A percentile compares a stretch with the other conserved stretches of the same genome.
These are phyloP conservation scores for Aspergillus thermomutatus DNA, from an alignment of 2,329 filamentous ascomycete genomes.

Conservation along the genomic window DNA sequence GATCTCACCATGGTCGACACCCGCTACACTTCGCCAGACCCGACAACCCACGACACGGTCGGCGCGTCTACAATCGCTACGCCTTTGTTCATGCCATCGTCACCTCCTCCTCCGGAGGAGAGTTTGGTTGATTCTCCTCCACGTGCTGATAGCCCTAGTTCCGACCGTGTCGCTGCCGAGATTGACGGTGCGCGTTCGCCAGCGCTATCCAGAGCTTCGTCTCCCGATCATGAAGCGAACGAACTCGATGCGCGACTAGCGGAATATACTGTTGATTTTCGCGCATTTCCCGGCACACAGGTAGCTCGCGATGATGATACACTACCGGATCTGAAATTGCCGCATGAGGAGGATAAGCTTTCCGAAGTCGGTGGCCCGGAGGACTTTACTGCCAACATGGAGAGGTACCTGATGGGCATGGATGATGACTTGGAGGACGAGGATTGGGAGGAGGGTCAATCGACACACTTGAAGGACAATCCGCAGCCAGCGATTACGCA, in stretches of 20 bases:
- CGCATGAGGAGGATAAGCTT: constrained; percentile 27
- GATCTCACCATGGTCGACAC: constrained; percentile 35
- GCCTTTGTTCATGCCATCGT: constrained; percentile 36
- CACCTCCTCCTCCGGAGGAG: constrained; percentile 26
- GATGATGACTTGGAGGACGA: constrained; percentile 17
- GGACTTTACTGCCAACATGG: constrained; percentile 43
- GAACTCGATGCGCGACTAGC: constrained; percentile 39
- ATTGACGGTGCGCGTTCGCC: constrained; percentile 9
- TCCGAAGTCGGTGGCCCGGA: constrained; percentile 41
- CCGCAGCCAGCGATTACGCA: not conserved
- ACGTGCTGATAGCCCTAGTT: not conserved
- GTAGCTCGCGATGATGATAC: constrained; percentile 21
- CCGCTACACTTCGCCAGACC: constrained; percentile 36
- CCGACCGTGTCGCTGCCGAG: constrained; percentile 10
- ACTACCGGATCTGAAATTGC: constrained; percentile 22
- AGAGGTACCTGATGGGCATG: constrained; percentile 36
- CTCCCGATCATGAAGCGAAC: constrained; percentile 24
- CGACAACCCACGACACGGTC: constrained; percentile 41
- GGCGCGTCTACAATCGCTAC: constrained; percentile 38
- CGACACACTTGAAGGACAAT: not conserved
- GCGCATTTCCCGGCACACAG: constrained; percentile 31
- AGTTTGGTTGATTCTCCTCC: not conserved
- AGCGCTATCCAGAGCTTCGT: constrained; percentile 16
- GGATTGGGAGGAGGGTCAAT: constrained; percentile 5
- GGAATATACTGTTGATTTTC: constrained; percentile 40